phyloP scores from a whole-genome alignment of 495 filamentous ascomycete species.

The Echria macrotheca region DNA sequence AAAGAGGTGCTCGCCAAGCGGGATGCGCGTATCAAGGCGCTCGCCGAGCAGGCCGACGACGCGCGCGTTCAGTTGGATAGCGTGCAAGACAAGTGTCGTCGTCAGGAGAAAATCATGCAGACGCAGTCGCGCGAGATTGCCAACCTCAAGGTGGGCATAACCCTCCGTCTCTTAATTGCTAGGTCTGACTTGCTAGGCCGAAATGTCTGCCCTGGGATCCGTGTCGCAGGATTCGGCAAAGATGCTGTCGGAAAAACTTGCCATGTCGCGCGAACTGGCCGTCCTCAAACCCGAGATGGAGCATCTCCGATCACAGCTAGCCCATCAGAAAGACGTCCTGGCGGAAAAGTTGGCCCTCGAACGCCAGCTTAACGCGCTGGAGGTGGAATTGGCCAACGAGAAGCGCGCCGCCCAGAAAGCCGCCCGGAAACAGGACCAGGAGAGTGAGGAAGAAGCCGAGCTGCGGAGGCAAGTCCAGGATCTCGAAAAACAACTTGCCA shows the following conservation, averaged over 20 bases:
- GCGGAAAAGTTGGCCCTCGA: constrained; percentile 72
- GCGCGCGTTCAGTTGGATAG: constrained; percentile 52
- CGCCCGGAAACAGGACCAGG: constrained; percentile 44
- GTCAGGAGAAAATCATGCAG: constrained; percentile 51
- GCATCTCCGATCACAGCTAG: constrained; percentile 64
- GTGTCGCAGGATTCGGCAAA: constrained; percentile 62
- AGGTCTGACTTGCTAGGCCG: constrained; percentile 43
- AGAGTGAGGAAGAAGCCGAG: constrained; percentile 38
- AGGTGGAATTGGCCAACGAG: constrained; percentile 75
- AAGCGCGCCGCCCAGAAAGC: constrained; percentile 61
- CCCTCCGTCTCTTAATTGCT: neutral
- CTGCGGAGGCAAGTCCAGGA: constrained; percentile 42
- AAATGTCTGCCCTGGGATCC: constrained; percentile 58
- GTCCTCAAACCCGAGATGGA: constrained; percentile 71
- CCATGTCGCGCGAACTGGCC: constrained; percentile 65
- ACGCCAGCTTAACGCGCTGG: constrained; percentile 64
- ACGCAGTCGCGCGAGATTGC: constrained; percentile 58
- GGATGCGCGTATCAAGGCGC: constrained; percentile 54
- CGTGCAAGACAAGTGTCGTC: constrained; percentile 49
- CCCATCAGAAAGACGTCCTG: constrained; percentile 58
- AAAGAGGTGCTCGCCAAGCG: constrained; percentile 34
- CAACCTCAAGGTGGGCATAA: constrained; percentile 55
- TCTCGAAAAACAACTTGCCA: constrained; percentile 45
- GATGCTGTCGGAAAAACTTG: constrained; percentile 69
- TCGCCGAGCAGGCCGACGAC: constrained; percentile 53